Conservation (phyloP, 1,284 basidiomycete genomes). For the Rhodofomes roseus region DNA sequence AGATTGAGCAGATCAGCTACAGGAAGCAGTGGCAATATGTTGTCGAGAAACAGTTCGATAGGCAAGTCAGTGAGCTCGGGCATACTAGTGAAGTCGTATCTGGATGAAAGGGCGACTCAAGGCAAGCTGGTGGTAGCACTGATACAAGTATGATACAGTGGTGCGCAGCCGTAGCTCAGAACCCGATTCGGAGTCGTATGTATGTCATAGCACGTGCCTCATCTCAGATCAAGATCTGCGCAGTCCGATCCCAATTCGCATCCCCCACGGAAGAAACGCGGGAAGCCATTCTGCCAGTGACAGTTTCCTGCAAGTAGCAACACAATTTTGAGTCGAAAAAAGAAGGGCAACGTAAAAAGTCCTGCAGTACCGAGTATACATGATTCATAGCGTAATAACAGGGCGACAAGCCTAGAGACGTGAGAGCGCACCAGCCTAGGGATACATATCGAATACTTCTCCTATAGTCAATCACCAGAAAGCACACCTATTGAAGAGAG, state of each 20-base stretch:
- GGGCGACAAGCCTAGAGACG: neutral
- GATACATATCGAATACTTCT: neutral
- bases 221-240: neutral
- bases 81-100: neutral
- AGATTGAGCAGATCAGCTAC: slow-evolving; percentile 60
- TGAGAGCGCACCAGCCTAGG: neutral
- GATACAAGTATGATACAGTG: neutral
- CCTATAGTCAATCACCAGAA: slow-evolving; percentile 31
- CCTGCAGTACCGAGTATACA: neutral
- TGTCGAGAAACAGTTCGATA: slow-evolving; percentile 71
- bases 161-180: neutral
- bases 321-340: no score
- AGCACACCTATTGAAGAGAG: slow-evolving; percentile 32
- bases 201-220: neutral
- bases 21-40: slow-evolving; percentile 59
- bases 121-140: no score
- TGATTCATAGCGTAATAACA: neutral
- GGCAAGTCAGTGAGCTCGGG: slow-evolving; percentile 48
- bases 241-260: neutral
- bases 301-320: no score
- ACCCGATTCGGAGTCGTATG: neutral
- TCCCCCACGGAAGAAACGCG: no score
- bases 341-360: neutral
- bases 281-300: no score
- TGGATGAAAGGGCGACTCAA: neutral